phyloP scores from a whole-genome alignment of 208 protist species.

The Novymonas esmeraldas region DNA sequence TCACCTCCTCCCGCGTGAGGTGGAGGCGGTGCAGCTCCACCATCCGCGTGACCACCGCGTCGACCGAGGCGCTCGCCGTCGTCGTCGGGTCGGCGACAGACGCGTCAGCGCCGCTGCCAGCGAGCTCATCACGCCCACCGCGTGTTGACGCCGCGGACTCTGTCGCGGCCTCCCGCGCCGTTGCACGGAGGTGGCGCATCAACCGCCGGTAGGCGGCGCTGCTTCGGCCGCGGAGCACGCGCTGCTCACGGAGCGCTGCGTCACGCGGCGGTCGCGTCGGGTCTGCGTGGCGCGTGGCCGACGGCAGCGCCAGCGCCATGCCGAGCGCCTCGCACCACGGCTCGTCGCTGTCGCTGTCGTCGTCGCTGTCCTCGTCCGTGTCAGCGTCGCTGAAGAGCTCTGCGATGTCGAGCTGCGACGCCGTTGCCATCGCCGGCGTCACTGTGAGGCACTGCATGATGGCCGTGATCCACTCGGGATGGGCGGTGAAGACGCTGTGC shows the following conservation, averaged over 20 bases:
- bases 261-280: background rate
- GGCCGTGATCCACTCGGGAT: constrained; percentile 39
- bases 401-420: constrained; percentile 15
- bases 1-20: constrained; percentile 33
- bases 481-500: constrained; percentile 43
- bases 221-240: constrained; percentile 21
- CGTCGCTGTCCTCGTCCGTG: background rate
- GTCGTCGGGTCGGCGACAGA: no score
- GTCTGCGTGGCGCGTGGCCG: background rate
- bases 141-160: background rate
- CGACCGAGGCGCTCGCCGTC: constrained; percentile 2
- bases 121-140: no score
- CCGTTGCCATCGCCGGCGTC: constrained; percentile 23
- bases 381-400: constrained; percentile 9
- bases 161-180: background rate
- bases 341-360: background rate
- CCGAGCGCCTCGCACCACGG: background rate
- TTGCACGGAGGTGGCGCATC: constrained; percentile 1
- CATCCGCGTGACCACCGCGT: constrained; percentile 17
- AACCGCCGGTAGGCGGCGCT: constrained; percentile 21
- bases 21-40: constrained; percentile 31
- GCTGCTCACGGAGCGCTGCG: background rate
- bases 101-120: no score
- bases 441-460: constrained; percentile 43
- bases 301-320: background rate